Evolutionary conservation across 495 filamentous ascomycete species (phyloP).

Genomic region (Copromyces sp.): DNA sequence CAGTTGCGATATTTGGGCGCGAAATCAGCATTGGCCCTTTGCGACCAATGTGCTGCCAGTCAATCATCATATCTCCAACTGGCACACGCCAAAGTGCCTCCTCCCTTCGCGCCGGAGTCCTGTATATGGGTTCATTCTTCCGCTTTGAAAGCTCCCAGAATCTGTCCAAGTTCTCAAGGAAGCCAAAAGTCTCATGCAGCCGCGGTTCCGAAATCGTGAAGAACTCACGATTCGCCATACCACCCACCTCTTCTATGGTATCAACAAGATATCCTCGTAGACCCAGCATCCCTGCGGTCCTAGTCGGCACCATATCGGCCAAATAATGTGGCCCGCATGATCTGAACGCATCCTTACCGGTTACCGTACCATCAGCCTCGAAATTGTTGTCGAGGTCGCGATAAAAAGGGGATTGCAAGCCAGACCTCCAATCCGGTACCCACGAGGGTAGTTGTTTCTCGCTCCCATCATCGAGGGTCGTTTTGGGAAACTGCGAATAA

Average conservation of each 20-base stretch:
- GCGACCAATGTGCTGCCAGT: neutral
- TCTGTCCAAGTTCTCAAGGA: neutral
- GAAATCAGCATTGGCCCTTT: neutral
- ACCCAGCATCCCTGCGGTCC: neutral
- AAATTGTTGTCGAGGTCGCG: neutral
- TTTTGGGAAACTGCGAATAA: constrained; percentile 7
- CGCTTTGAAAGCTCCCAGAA: neutral
- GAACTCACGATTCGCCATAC: neutral
- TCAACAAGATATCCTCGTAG: constrained; percentile 5
- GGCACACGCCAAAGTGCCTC: neutral
- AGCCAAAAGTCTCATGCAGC: neutral
- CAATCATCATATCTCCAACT: neutral
- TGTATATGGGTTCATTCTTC: neutral
- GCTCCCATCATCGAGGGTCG: neutral
- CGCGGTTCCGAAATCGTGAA: neutral
- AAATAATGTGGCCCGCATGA: constrained; percentile 1
- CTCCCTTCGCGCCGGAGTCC: neutral
- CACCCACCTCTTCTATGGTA: neutral
- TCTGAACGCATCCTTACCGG: neutral
- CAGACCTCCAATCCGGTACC: constrained; percentile 10
- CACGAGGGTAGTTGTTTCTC: constrained; percentile 2
- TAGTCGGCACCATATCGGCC: neutral
- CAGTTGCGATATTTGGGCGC: neutral
- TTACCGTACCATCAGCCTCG: too few species aligned
- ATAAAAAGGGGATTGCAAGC: neutral